Percentiles rank a stretch among this genome's conserved stretches.
These are phyloP conservation scores for Sarocladiaceae sp. DNA, from an alignment of 2,329 filamentous ascomycete species.

Conservation along the genomic window DNA sequence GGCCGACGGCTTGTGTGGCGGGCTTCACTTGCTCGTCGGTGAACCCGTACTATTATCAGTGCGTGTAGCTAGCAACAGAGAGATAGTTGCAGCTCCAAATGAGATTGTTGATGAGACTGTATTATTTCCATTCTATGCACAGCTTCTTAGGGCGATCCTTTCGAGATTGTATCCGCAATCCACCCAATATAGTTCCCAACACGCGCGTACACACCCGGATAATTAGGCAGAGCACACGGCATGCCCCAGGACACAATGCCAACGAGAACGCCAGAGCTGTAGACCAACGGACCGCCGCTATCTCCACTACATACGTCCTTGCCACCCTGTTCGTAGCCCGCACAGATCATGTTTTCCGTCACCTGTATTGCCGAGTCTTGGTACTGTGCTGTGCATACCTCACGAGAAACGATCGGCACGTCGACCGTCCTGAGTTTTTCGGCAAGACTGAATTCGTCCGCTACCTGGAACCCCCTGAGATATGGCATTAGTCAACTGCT, in stretches of 20 bases:
- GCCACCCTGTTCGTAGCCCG: constrained; percentile 20
- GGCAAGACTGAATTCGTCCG: constrained; percentile 13
- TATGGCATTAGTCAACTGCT: too few relatives aligned
- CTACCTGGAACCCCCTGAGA: constrained; percentile 12
- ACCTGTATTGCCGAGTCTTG: constrained; percentile 14
- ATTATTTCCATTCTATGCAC: too few relatives aligned
- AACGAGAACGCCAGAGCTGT: constrained; percentile 16
- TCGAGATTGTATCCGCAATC: constrained; percentile 18
- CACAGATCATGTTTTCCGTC: constrained; percentile 27
- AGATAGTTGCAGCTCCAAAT: too few relatives aligned
- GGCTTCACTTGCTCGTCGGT: constrained; percentile 4
- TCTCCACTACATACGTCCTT: constrained; percentile 28
- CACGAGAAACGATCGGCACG: constrained; percentile 24
- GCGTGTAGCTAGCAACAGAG: too few relatives aligned
- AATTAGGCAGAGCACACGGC: constrained; percentile 21
- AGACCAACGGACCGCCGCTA: constrained; percentile 26
- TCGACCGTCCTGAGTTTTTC: constrained; percentile 24
- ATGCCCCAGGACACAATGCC: constrained; percentile 27
- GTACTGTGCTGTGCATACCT: constrained; percentile 21
- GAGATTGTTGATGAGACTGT: too few relatives aligned
- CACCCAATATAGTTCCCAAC: constrained; percentile 21
- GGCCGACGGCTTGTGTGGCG: constrained; percentile 3
- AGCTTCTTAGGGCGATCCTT: too few relatives aligned
- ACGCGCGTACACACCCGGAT: constrained; percentile 24
- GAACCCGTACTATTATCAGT: constrained; percentile 8